Evolutionary conservation across 2,329 filamentous ascomycete genomes (phyloP).

Genomic region (Magnaporthiopsis rhizophila): DNA sequence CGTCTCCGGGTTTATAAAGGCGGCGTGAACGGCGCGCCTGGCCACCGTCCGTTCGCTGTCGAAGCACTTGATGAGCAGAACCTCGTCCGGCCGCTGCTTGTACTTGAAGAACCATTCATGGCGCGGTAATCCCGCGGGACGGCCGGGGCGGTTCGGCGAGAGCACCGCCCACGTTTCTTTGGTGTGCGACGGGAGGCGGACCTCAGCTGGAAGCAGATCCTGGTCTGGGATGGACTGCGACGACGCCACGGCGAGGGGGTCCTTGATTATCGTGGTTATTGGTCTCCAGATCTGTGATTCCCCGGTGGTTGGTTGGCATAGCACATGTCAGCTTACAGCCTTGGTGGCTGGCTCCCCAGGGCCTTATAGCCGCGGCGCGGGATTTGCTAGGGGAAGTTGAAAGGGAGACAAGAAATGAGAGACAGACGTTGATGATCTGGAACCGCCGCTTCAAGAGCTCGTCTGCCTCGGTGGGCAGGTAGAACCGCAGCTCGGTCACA

Average conservation of each 20-base stretch:
- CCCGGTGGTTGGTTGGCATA: no score
- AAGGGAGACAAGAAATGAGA: not conserved
- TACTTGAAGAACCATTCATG: slow-evolving; percentile 18
- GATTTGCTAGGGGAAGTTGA: no score
- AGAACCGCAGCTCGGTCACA: slow-evolving; percentile 31
- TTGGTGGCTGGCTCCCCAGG: not conserved
- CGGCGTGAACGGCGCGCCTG: slow-evolving; percentile 43
- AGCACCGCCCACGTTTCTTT: slow-evolving; percentile 37
- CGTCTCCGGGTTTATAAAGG: slow-evolving; percentile 38
- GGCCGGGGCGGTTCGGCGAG: not conserved
- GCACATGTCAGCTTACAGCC: not conserved
- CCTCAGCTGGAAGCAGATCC: slow-evolving; percentile 38
- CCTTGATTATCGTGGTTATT: slow-evolving; percentile 40
- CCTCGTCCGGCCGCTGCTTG: slow-evolving; percentile 11
- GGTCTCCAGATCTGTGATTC: slow-evolving; percentile 33
- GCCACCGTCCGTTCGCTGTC: slow-evolving; percentile 30
- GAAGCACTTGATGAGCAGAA: slow-evolving; percentile 15
- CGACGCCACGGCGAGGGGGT: slow-evolving; percentile 47
- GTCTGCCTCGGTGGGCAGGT: slow-evolving; percentile 36
- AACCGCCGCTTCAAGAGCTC: slow-evolving; percentile 36
- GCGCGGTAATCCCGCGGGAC: not conserved
- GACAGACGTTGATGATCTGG: slow-evolving; percentile 42
- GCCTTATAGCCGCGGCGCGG: not conserved
- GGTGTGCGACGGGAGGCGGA: slow-evolving; percentile 42
- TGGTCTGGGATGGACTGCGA: slow-evolving; percentile 39